Base-by-base conservation (phyloP, 2,329 filamentous ascomycete species). In the Colletotrichum sansevieriae region DNA sequence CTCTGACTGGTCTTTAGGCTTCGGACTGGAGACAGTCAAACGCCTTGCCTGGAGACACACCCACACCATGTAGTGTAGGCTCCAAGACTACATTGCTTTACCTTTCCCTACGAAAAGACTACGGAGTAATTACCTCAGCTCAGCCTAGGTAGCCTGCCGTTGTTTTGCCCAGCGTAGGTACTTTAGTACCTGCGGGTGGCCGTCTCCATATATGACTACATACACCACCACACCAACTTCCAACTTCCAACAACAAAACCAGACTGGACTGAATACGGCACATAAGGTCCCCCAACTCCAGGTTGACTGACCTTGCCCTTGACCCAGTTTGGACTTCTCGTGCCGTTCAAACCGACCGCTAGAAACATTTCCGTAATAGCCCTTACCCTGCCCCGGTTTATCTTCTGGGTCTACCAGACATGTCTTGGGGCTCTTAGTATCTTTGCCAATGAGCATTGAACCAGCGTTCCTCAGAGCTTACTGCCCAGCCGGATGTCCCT, bases 321-420 rank as follows among this genome's bases (percentile, higher is more conserved):
- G 62, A 65, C 47, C 62, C 55, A 55, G 47, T 12, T 12, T 54
- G 15, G 46, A 52, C 46, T 41, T 20, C 59, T 47, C 33, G 52
- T 65, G 65, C 65, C 62, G 65, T 68, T 22, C 49, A 59, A 59
- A 59, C 61, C 54, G 61, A 65, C 54, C 46, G 43, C 61, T 60
- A 68, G 47, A 60, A 60, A 46, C 62, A 49, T 51, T 68, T 56
- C 55, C 62, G 62, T 56, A 65, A 56, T 65, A 57, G 66, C 55
- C 55, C 35, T 65, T 29, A 13, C 41, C 39, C 55, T 61, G 66
- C 66, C 66, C 66, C 66, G 35, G 33, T 68, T 69, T 66, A 69
- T 69, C 66, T 65, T 60, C 46, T 66, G 66, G 66, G 62, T 51
- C 66, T 69, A 33, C 56, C 41, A 66, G 56, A 60, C 66, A 57